Conservation (phyloP, 768 basidiomycete species). For the Suillus ampliporus region DNA sequence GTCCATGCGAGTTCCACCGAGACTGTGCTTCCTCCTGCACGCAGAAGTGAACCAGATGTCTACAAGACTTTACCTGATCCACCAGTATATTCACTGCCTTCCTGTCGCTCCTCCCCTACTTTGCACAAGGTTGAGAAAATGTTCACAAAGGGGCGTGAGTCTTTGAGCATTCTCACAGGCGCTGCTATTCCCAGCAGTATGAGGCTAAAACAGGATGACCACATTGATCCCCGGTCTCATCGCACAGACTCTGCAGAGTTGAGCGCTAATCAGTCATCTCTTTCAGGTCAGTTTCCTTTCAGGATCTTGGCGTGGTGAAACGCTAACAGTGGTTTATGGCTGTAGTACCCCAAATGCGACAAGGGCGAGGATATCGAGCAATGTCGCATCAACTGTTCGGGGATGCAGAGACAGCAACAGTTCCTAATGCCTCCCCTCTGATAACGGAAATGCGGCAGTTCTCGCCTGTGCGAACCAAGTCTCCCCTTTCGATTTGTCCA, state of each 20-base stretch:
- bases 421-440: constrained; percentile 18
- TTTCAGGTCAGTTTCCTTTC: constrained; percentile 28
- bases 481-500: constrained; percentile 12
- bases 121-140: constrained; percentile 41
- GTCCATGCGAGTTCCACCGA: not conserved
- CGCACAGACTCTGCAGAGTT: constrained; percentile 20
- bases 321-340: constrained; percentile 1
- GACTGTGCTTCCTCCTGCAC: not conserved
- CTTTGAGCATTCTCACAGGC: constrained; percentile 35
- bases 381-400: constrained; percentile 20
- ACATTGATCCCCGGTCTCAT: constrained; percentile 21
- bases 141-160: constrained; percentile 36
- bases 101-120: constrained; percentile 29
- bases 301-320: constrained; percentile 5
- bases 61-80: too few relatives aligned
- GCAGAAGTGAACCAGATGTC: not conserved
- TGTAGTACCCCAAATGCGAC: constrained; percentile 25
- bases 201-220: constrained; percentile 18
- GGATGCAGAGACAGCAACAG: constrained; percentile 29
- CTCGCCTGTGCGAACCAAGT: constrained; percentile 23
- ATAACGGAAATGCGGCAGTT: constrained; percentile 19
- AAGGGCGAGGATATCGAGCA: constrained; percentile 13
- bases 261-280: constrained; percentile 20
- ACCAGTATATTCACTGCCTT: not conserved
- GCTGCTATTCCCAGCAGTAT: constrained; percentile 12